Conservation (phyloP, 768 basidiomycete genomes). For the Xerocomus brunneocitrinus region DNA sequence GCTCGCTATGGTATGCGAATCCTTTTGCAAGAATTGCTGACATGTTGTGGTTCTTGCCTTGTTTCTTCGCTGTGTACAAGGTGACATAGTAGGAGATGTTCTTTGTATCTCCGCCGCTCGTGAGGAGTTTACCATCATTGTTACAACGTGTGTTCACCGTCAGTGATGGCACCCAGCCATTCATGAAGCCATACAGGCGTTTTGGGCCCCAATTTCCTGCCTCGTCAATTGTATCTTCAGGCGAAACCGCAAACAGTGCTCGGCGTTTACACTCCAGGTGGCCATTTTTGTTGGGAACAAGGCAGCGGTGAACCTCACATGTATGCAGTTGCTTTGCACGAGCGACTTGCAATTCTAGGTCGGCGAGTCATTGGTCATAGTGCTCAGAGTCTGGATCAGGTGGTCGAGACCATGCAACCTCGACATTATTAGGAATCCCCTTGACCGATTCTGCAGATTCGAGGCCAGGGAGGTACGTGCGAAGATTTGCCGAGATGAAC, state of each 20-base stretch:
- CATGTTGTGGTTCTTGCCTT: slow-evolving; percentile 19
- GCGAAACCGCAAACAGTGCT: not conserved
- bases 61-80: slow-evolving; percentile 35
- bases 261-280: not conserved
- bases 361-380: too few relatives aligned
- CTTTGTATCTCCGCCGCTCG: slow-evolving; percentile 31
- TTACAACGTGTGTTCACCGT: slow-evolving; percentile 31
- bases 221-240: not conserved
- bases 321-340: not conserved
- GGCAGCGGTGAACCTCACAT: not conserved
- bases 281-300: not conserved
- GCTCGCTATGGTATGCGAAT: slow-evolving; percentile 27
- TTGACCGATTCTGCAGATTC: too few relatives aligned
- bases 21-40: slow-evolving; percentile 34
- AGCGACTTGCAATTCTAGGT: too few relatives aligned
- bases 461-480: too few relatives aligned
- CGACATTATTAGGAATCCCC: too few relatives aligned
- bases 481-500: too few relatives aligned
- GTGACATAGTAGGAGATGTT: slow-evolving; percentile 34
- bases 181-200: not conserved
- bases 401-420: too few relatives aligned
- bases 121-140: slow-evolving; percentile 40
- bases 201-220: not conserved
- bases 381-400: not conserved
- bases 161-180: slow-evolving; percentile 24